A percentile compares a stretch with the other conserved stretches of the same genome.
phyloP scores from a whole-genome alignment of 495 filamentous ascomycete genomes.

The Pyrenopolyporus hunteri region DNA sequence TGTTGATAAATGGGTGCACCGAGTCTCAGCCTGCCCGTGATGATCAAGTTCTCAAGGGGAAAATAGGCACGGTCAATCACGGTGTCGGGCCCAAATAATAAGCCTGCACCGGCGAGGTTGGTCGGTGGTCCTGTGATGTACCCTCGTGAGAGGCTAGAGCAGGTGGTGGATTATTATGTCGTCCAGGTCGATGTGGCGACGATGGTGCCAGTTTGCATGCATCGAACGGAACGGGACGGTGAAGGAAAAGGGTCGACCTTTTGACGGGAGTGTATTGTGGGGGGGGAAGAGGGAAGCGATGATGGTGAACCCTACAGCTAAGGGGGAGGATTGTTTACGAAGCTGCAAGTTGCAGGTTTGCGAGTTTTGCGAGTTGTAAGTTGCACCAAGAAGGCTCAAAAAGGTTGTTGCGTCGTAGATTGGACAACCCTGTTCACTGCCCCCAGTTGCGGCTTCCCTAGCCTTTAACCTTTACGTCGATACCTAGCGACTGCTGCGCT shows the following conservation, averaged over 20 bases:
- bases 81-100: slow-evolving; percentile 25
- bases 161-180: slow-evolving; percentile 19
- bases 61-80: background rate
- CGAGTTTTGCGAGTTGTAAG: too few species aligned
- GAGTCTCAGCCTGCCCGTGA: slow-evolving; percentile 3
- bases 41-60: slow-evolving; percentile 4
- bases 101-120: slow-evolving; percentile 27
- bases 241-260: slow-evolving; percentile 11
- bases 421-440: slow-evolving; percentile 18
- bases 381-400: slow-evolving; percentile 27
- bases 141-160: slow-evolving; percentile 38
- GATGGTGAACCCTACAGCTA: background rate
- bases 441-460: slow-evolving; percentile 7
- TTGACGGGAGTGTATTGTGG: slow-evolving; percentile 5
- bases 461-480: slow-evolving; percentile 12
- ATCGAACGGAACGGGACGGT: slow-evolving; percentile 28
- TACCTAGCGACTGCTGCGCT: slow-evolving; percentile 36
- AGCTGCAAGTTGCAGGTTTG: slow-evolving; percentile 12
- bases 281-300: background rate
- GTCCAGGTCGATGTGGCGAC: slow-evolving; percentile 29
- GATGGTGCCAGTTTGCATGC: slow-evolving; percentile 20
- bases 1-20: background rate
- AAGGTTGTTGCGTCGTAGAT: slow-evolving; percentile 23
- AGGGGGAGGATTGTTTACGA: slow-evolving; percentile 23
- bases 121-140: slow-evolving; percentile 36